Evolutionary conservation across 2,329 filamentous ascomycete genomes (phyloP), one percentile per base, ranked within the genome.

Genomic region (Penicillium sp.): DNA sequence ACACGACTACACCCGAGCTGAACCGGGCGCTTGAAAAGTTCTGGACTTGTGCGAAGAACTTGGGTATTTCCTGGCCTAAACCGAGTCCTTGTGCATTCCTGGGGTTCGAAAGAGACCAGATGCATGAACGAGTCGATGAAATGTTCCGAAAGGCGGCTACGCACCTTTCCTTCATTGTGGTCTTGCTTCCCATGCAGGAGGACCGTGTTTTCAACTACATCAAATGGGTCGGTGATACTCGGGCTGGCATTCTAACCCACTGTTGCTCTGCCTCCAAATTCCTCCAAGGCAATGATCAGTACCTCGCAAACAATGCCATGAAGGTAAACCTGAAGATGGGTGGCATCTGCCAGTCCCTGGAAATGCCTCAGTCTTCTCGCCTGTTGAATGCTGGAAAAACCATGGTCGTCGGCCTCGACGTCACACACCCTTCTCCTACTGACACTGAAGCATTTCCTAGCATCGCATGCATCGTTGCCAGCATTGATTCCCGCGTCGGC

Each of bases 401-500:
- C 0, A 95, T 95, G 81, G 67, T 94, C 1, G 79, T 93, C 8
- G 88, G 89, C 0, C 83, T 91, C 50, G 89, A 95, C 57, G 88
- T 94, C 1, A 93, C 87, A 0, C 89, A 95, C 58, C 88, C 89
- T 0, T 88, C 87, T 14, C 75, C 78, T 0, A 77, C 75, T 0
- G 80, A 75, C 5, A 59, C 69, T 0, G 64, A 71, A 0, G 62
- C 59, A 0, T 78, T 84, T 0, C 87, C 86, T 1, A 91, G 86
- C 60, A 74, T 94, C 41, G 87, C 87, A 6, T 85, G 80, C 0
- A 77, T 95, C 29, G 88, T 94, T 9, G 80, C 86, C 1, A 91
- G 81, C 39, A 63, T 83, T 6, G 84, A 93, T 59, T 63, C 65
- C 1, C 59, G 77, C 2, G 75, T 94, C 31, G 81, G 74, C 0